Evolutionary conservation across 805 yeast species (phyloP).

Genomic region (Lipomyces sp.): DNA sequence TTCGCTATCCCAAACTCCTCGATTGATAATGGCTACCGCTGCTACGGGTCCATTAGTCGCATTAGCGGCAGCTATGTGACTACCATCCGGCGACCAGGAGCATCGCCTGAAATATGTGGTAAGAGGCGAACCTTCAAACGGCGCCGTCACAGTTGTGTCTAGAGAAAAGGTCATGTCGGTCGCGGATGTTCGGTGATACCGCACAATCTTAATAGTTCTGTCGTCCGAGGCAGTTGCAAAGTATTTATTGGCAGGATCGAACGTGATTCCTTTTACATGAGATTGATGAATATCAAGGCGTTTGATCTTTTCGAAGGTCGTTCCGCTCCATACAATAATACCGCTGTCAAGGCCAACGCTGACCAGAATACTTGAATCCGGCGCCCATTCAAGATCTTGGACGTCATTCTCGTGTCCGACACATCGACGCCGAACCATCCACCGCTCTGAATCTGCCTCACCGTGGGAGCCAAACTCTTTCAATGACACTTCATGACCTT

Average conservation of each 20-base stretch:
- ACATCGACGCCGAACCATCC: slow-evolving; percentile 90
- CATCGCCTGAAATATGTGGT: slow-evolving; percentile 81
- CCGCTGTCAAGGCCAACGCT: slow-evolving; percentile 94
- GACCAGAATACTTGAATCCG: slow-evolving; percentile 86
- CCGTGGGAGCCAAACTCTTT: slow-evolving; percentile 64
- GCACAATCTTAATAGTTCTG: slow-evolving; percentile 82
- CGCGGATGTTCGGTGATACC: slow-evolving; percentile 75
- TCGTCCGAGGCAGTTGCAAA: slow-evolving; percentile 98
- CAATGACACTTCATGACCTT: slow-evolving; percentile 51
- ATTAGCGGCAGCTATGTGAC: slow-evolving; percentile 69
- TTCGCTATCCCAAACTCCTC: slow-evolving; percentile 71
- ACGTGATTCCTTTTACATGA: slow-evolving; percentile 93
- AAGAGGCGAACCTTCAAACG: slow-evolving; percentile 86
- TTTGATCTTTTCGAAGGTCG: slow-evolving; percentile 76
- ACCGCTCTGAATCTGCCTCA: slow-evolving; percentile 80
- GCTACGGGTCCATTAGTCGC: slow-evolving; percentile 71
- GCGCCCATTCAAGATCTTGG: slow-evolving; percentile 98
- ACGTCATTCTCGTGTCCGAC: slow-evolving; percentile 98
- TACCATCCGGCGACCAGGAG: slow-evolving; percentile 82
- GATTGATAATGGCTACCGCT: slow-evolving; percentile 60
- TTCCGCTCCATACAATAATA: slow-evolving; percentile 91
- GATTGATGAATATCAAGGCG: slow-evolving; percentile 92
- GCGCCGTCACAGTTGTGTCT: slow-evolving; percentile 80
- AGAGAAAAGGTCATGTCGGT: slow-evolving; percentile 78
- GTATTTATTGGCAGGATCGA: slow-evolving; percentile 97